Evolutionary conservation across 2,329 filamentous ascomycete species (phyloP), one percentile per base, ranked within the genome.

Genomic region (Dothidotthia symphoricarpi): DNA sequence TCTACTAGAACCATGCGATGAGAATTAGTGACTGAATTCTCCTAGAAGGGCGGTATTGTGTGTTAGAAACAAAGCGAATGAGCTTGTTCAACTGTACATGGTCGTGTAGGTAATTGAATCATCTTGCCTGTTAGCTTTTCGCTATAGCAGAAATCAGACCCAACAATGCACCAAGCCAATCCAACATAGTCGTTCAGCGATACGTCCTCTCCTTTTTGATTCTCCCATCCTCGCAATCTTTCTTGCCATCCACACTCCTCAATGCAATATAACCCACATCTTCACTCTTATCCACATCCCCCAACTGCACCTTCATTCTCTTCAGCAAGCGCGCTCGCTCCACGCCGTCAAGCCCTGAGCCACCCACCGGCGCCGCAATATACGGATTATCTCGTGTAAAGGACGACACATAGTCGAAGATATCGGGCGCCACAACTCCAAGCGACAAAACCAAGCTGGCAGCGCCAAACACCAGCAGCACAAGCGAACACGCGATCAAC

Each of bases 331-430:
- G 35, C 7, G 50, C 43, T 17, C 57, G 24, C 12, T 55, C 50
- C 31, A 49, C 49, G 2, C 44, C 57, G 24, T 41, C 46, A 5
- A 55, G 16, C 24, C 39, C 36, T 10, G 30, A 41, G 14, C 53
- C 52, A 6, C 49, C 47, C 9, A 33, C 4, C 10, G 46, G 47
- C 6, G 49, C 31, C 3, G 29, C 22, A 3, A 51, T 38, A 17
- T 50, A 48, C 2, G 52, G 46, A 32, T 59, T 59, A 28, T 55
- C 47, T 11, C 55, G 48, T 1, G 49, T 54, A 25, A 57, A 19
- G 2, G 45, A 43, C 33, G 55, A 32, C 1, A 51, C 46, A 30
- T 44, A 53, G 11, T 51, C 47, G 19, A 60, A 46, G 26, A 60
- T 31, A 16, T 55, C 55, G 6, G 55, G 53, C 2, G 45, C 49